A percentile compares a stretch with the other conserved stretches of the same genome.
Conservation (phyloP, 2,329 filamentous ascomycete genomes). For the Diplodia mutila region DNA sequence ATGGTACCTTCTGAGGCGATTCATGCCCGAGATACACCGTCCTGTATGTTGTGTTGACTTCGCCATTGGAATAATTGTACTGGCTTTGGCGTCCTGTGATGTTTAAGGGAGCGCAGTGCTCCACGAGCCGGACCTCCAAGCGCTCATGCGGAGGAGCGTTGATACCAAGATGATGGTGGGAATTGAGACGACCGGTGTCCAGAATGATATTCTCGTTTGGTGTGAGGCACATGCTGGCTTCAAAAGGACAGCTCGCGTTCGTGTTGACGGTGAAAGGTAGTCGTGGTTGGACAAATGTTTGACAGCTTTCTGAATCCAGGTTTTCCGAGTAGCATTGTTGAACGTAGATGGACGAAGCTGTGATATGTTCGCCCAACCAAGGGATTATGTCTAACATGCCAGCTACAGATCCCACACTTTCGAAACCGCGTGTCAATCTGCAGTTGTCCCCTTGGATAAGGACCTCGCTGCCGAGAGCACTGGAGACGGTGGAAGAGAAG, state of each 20-base stretch:
- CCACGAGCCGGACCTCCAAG: background rate
- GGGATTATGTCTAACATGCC: too few relatives aligned
- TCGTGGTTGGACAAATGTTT: slow-evolving; percentile 18
- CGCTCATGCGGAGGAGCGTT: slow-evolving; percentile 29
- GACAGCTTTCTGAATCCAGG: background rate
- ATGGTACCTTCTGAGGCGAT: too few relatives aligned
- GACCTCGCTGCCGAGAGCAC: slow-evolving; percentile 12
- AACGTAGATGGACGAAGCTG: background rate
- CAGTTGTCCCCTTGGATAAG: slow-evolving; percentile 16
- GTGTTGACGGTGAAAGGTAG: slow-evolving; percentile 19
- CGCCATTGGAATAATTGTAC: background rate
- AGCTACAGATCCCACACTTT: too few relatives aligned
- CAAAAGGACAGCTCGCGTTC: slow-evolving; percentile 29
- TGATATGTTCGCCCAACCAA: background rate
- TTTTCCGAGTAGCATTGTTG: slow-evolving; percentile 12
- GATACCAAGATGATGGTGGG: slow-evolving; percentile 31
- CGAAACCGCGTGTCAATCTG: background rate
- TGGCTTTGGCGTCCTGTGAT: background rate
- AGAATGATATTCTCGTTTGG: slow-evolving; percentile 27
- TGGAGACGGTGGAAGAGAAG: slow-evolving; percentile 26
- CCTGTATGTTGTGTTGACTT: too few relatives aligned
- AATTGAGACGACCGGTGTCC: slow-evolving; percentile 32
- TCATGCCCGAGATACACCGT: too few relatives aligned
- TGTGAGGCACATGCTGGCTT: slow-evolving; percentile 25
- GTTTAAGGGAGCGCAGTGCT: background rate